Percentiles rank a stretch among this genome's conserved stretches.
Evolutionary conservation across 257 asterid genomes (phyloP).

Genomic region (Fraxinus excelsior): DNA sequence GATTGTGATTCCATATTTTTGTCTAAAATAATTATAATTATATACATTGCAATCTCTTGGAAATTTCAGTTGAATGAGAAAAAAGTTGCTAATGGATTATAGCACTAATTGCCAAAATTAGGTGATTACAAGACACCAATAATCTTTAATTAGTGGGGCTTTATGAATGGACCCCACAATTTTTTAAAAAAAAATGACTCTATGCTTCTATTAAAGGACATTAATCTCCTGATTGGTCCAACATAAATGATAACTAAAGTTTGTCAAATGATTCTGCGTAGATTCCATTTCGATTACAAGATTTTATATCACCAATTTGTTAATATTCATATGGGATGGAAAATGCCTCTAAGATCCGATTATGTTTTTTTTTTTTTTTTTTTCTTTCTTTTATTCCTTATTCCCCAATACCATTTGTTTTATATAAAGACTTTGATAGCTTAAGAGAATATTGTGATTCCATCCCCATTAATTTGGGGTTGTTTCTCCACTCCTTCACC

Average conservation of each 20-base stretch:
- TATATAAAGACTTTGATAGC: not conserved
- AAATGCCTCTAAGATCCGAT: slow-evolving; percentile 52
- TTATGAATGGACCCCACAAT: not conserved
- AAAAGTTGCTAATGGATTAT: not conserved
- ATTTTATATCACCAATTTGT: not conserved
- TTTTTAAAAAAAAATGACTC: not conserved
- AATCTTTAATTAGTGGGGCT: too few species aligned
- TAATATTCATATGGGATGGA: slow-evolving; percentile 70
- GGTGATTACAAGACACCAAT: too few species aligned
- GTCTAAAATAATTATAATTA: not conserved
- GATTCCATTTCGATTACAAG: not conserved
- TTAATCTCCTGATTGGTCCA: not conserved
- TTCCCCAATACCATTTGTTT: slow-evolving; percentile 4
- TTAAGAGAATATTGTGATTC: not conserved
- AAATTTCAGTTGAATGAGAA: not conserved
- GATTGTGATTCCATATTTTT: not conserved
- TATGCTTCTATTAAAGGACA: not conserved
- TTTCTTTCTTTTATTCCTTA: not conserved
- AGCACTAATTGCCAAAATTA: not conserved
- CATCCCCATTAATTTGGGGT: not conserved
- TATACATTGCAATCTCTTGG: not conserved
- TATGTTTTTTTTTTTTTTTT: not conserved
- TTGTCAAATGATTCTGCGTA: not conserved
- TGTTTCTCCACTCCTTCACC: not conserved
- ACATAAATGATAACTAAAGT: not conserved